These are phyloP conservation scores for Apium graveolens DNA, from an alignment of 129 eudicot species.

Conservation along the genomic window DNA sequence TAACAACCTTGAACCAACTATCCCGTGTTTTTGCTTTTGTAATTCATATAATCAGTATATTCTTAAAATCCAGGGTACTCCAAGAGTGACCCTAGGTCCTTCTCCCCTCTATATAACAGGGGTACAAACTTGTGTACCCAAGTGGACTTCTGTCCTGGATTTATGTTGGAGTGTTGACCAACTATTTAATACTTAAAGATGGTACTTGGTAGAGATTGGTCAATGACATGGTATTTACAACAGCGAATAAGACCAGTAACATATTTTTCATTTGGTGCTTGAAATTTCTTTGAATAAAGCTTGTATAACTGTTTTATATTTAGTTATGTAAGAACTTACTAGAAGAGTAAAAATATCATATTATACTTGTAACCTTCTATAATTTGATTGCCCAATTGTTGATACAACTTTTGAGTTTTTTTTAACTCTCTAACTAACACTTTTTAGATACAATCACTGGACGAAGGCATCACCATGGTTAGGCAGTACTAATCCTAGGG, in stretches of 20 bases:
- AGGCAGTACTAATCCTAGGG: constrained; percentile 69
- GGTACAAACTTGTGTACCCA: background rate
- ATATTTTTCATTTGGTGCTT: background rate
- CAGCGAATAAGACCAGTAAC: background rate
- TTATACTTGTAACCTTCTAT: background rate
- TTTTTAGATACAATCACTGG: constrained; percentile 74
- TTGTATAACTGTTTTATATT: background rate
- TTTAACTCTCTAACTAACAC: background rate
- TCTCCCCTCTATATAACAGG: background rate
- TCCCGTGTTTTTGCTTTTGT: background rate
- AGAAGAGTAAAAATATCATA: background rate
- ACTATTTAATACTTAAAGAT: background rate
- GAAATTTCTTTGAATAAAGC: background rate
- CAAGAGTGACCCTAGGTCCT: background rate
- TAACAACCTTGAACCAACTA: background rate
- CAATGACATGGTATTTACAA: background rate
- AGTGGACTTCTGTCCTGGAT: background rate
- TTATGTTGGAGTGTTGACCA: background rate
- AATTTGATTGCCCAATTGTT: background rate
- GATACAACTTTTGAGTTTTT: background rate
- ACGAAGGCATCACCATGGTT: constrained; percentile 90
- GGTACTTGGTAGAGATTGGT: background rate
- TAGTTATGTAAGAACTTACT: background rate
- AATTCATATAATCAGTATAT: background rate
- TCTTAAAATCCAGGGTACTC: background rate